phyloP scores from a whole-genome alignment of 2,329 filamentous ascomycete genomes.

The Neurospora crassa region DNA sequence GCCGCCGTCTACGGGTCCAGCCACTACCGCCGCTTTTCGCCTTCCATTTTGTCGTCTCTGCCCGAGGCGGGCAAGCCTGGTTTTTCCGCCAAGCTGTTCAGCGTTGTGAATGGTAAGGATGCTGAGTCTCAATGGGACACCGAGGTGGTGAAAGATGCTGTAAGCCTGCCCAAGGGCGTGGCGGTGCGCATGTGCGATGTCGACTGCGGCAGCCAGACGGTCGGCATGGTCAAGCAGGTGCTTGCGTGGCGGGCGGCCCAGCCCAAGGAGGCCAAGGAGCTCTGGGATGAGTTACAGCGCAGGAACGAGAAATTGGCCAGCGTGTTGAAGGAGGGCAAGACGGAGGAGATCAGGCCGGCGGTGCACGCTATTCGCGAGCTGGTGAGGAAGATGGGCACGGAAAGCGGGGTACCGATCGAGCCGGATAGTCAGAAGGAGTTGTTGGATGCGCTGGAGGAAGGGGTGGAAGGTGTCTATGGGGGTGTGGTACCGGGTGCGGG shows the following conservation, averaged over 20 bases:
- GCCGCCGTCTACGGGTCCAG: slow-evolving; percentile 88
- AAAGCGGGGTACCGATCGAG: slow-evolving; percentile 78
- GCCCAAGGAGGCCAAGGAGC: slow-evolving; percentile 48
- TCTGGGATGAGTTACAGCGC: slow-evolving; percentile 69
- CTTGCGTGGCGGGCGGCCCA: slow-evolving; percentile 68
- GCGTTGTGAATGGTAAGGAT: slow-evolving; percentile 52
- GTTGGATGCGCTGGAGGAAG: slow-evolving; percentile 57
- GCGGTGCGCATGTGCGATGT: slow-evolving; percentile 91
- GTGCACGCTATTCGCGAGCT: slow-evolving; percentile 46
- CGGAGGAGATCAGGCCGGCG: slow-evolving; percentile 33
- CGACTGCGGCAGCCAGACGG: slow-evolving; percentile 85
- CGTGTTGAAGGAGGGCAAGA: slow-evolving; percentile 45
- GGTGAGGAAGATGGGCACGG: slow-evolving; percentile 66
- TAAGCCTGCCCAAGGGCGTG: slow-evolving; percentile 63
- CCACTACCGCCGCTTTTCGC: slow-evolving; percentile 86
- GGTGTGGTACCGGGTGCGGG: slow-evolving; percentile 92
- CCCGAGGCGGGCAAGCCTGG: slow-evolving; percentile 55
- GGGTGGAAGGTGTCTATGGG: slow-evolving; percentile 70
- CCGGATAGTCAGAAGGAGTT: slow-evolving; percentile 76
- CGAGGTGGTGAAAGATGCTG: slow-evolving; percentile 58
- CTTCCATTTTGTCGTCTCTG: slow-evolving; percentile 56
- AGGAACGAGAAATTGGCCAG: slow-evolving; percentile 63
- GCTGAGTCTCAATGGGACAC: slow-evolving; percentile 63
- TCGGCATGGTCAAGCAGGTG: slow-evolving; percentile 91
- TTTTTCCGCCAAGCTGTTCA: slow-evolving; percentile 57